phyloP scores from a whole-genome alignment of 2,329 filamentous ascomycete species.

The Blastomyces silverae region DNA sequence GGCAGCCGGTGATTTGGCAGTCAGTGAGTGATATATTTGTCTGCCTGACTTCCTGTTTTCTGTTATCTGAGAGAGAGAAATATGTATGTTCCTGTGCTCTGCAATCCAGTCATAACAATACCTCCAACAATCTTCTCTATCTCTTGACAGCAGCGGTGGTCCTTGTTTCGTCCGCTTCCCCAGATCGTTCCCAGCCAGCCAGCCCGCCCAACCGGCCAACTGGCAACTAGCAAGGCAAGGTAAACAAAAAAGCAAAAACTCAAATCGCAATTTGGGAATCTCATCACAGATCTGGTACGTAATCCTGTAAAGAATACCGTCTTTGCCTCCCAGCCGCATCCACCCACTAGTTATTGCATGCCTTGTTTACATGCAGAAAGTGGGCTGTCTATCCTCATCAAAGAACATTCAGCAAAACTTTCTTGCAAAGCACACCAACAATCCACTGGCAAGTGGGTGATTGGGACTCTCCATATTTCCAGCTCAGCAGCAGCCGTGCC shows the following conservation, averaged over 20 bases:
- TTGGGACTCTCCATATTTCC: background rate
- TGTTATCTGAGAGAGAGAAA: background rate
- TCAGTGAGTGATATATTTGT: background rate
- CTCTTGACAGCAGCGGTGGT: constrained; percentile 9
- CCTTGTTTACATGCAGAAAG: background rate
- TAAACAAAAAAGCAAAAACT: background rate
- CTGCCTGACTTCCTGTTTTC: background rate
- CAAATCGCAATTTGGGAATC: background rate
- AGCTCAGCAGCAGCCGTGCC: background rate
- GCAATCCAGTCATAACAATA: background rate
- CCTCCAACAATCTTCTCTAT: background rate
- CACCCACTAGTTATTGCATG: background rate
- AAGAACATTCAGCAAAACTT: background rate
- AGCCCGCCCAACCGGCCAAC: background rate
- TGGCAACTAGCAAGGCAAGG: background rate
- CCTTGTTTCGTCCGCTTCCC: background rate
- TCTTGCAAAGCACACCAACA: background rate
- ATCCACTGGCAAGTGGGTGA: background rate
- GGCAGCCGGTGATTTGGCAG: background rate
- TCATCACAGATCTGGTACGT: constrained; percentile 7
- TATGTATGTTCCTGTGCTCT: background rate
- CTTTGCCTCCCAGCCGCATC: background rate
- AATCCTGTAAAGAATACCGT: background rate
- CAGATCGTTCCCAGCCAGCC: background rate
- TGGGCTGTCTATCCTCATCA: background rate